Percentiles rank a stretch among this genome's conserved stretches.
Conservation (phyloP, 2,329 filamentous ascomycete genomes). For the Didymosphaeria variabile region DNA sequence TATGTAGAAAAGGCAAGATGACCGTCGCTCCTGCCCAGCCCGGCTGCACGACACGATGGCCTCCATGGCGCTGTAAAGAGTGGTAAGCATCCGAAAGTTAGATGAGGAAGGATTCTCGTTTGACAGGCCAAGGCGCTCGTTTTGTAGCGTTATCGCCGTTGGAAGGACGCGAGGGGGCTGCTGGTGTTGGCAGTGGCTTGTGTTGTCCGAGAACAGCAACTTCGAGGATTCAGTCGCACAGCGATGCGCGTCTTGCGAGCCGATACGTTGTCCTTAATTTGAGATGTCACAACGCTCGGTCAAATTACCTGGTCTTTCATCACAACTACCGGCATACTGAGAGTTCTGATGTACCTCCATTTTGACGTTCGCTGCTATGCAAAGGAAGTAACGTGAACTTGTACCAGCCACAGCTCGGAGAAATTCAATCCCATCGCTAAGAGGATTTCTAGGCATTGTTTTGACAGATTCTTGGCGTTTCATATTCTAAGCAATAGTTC, state of each 20-base stretch:
- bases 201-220: neutral
- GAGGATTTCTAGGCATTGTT: constrained; percentile 3
- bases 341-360: no score
- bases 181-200: neutral
- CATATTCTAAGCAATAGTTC: neutral
- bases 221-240: neutral
- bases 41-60: neutral
- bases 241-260: neutral
- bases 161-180: neutral
- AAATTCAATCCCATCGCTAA: neutral
- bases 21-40: neutral
- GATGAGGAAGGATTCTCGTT: neutral
- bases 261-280: no score
- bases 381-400: neutral
- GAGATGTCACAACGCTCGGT: no score
- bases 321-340: no score
- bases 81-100: neutral
- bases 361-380: neutral
- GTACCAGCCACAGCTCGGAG: neutral
- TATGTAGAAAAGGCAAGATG: neutral
- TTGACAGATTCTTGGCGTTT: neutral
- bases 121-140: neutral
- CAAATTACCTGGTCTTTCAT: no score
- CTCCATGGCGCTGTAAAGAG: neutral
- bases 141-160: neutral